Evolutionary conservation across 2,329 filamentous ascomycete species (phyloP).

Genomic region (Diaporthe citriasiana): DNA sequence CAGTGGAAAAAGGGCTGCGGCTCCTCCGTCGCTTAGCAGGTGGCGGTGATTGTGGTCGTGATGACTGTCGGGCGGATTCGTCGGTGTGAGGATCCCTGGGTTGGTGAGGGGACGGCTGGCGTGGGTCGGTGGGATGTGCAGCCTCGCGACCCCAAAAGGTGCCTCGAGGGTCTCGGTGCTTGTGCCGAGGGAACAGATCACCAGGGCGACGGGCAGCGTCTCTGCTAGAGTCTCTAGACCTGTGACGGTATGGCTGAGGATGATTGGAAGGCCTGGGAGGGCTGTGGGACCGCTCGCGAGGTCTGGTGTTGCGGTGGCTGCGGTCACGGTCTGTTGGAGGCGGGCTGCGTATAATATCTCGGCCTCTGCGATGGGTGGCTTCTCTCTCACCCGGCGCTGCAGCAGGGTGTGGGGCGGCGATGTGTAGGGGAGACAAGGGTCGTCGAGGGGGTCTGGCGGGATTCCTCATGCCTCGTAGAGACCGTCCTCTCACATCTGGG

Average conservation of each 20-base stretch:
- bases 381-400: slow-evolving; percentile 34
- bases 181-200: slow-evolving; percentile 46
- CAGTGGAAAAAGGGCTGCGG: slow-evolving; percentile 45
- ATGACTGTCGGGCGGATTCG: slow-evolving; percentile 41
- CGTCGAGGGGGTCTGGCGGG: slow-evolving; percentile 46
- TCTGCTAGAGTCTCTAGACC: slow-evolving; percentile 56
- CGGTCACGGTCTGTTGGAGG: slow-evolving; percentile 45
- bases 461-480: slow-evolving; percentile 53
- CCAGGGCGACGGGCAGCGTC: slow-evolving; percentile 50
- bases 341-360: slow-evolving; percentile 45
- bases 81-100: slow-evolving; percentile 31
- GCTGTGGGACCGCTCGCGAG: slow-evolving; percentile 50
- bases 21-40: slow-evolving; percentile 50
- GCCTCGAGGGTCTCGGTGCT: slow-evolving; percentile 51
- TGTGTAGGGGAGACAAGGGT: slow-evolving; percentile 48
- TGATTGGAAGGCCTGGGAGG: slow-evolving; percentile 49
- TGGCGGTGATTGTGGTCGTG: slow-evolving; percentile 46
- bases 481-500: slow-evolving; percentile 53
- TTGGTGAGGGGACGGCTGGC: slow-evolving; percentile 42
- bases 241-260: slow-evolving; percentile 54
- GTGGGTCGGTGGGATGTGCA: slow-evolving; percentile 50
- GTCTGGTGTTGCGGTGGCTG: slow-evolving; percentile 45
- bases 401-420: slow-evolving; percentile 48
- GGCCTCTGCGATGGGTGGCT: slow-evolving; percentile 42
- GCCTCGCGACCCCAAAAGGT: slow-evolving; percentile 55